These are phyloP conservation scores for Saccharomycopsis oosterbeekiorum DNA, from an alignment of 805 yeast species.

Conservation along the genomic window DNA sequence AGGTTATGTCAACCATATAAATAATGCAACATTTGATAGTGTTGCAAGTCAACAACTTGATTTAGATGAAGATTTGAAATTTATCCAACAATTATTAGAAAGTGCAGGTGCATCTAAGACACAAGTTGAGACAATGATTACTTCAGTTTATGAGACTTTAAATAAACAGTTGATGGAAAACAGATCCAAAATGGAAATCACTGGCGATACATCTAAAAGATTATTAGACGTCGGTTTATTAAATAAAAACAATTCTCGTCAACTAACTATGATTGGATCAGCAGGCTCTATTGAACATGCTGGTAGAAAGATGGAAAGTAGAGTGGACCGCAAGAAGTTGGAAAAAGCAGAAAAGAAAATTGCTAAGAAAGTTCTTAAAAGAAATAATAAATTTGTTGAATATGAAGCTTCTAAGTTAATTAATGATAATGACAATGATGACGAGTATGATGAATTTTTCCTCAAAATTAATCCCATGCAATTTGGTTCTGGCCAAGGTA, in stretches of 20 bases:
- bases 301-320: constrained; percentile 83
- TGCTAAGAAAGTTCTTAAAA: constrained; percentile 92
- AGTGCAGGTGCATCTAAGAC: constrained; percentile 75
- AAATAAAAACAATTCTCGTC: constrained; percentile 51
- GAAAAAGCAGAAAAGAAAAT: constrained; percentile 96
- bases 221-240: constrained; percentile 69
- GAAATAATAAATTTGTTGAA: constrained; percentile 68
- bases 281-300: constrained; percentile 81
- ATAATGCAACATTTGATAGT: constrained; percentile 69
- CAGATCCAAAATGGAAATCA: constrained; percentile 62
- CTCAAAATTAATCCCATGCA: constrained; percentile 93
- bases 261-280: constrained; percentile 68
- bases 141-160: constrained; percentile 38
- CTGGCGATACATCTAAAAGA: constrained; percentile 84
- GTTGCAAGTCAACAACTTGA: constrained; percentile 68
- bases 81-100: constrained; percentile 51
- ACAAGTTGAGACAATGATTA: constrained; percentile 42
- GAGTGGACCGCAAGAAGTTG: constrained; percentile 92
- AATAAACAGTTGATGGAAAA: constrained; percentile 49
- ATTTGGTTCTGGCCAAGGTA: constrained; percentile 82
- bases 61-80: constrained; percentile 56
- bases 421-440: constrained; percentile 43
- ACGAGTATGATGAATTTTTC: constrained; percentile 90
- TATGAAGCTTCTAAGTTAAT: constrained; percentile 92
- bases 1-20: constrained; percentile 80